Percentiles rank a stretch among this genome's conserved stretches.
These are phyloP conservation scores for Nicotiana benthamiana DNA, from an alignment of 257 asterid genomes.

Conservation along the genomic window DNA sequence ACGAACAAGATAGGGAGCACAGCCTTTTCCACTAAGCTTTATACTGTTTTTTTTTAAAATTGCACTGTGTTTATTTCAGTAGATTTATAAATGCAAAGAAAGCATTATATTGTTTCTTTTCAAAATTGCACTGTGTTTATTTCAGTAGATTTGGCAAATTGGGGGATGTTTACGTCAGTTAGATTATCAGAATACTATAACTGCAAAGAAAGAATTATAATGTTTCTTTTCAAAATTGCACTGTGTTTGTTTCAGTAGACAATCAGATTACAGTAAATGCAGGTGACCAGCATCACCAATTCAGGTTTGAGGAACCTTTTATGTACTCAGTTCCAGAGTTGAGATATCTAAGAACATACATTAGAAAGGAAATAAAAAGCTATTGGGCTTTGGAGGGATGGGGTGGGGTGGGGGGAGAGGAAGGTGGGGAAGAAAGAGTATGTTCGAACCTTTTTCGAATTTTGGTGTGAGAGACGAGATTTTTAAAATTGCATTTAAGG, in stretches of 20 bases:
- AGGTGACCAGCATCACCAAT: too few relatives aligned
- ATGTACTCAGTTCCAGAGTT: background rate
- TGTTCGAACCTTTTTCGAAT: background rate
- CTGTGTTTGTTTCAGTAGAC: too few relatives aligned
- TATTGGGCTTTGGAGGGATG: background rate
- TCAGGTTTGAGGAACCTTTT: too few relatives aligned
- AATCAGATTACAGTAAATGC: too few relatives aligned
- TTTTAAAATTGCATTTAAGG: background rate
- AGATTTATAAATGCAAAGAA: too few relatives aligned
- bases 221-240: background rate
- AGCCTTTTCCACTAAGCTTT: background rate
- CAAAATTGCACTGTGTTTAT: too few relatives aligned
- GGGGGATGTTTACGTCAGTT: background rate
- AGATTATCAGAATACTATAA: background rate
- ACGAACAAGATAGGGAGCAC: background rate
- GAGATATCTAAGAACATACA: background rate
- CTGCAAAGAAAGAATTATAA: background rate
- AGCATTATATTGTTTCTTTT: too few relatives aligned
- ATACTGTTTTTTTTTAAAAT: background rate
- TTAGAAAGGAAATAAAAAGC: background rate
- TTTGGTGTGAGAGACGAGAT: background rate
- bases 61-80: too few relatives aligned
- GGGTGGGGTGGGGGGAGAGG: too few relatives aligned
- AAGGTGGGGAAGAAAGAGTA: too few relatives aligned
- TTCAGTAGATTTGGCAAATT: background rate